phyloP scores from a whole-genome alignment of 1,284 basidiomycete genomes.

The Earliella scabrosa region DNA sequence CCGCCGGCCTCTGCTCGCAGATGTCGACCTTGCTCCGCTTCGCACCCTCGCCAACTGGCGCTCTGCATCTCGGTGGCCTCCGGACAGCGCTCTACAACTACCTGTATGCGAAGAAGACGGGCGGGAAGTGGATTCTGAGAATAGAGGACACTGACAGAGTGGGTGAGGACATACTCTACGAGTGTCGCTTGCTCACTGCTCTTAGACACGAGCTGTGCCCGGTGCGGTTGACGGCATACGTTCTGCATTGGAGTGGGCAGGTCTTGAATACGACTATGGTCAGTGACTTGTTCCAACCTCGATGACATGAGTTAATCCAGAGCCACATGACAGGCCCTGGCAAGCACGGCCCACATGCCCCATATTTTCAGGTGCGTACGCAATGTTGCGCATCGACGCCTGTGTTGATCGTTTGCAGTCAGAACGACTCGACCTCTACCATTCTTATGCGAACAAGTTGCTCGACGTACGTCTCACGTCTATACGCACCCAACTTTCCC shows the following conservation, averaged over 20 bases:
- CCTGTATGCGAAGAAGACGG: conserved; percentile 79
- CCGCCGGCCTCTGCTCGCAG: not conserved
- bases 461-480: conserved; percentile 59
- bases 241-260: conserved; percentile 88
- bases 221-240: conserved; percentile 86
- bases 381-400: not conserved
- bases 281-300: conserved; percentile 25
- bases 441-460: conserved; percentile 71
- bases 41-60: conserved; percentile 96
- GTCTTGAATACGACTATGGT: conserved; percentile 92
- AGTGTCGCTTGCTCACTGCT: not conserved
- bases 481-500: not conserved
- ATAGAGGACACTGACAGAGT: conserved; percentile 96
- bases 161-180: conserved; percentile 26
- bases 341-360: conserved; percentile 71
- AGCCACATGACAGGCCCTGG: conserved; percentile 84
- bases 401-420: conserved; percentile 56
- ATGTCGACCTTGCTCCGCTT: conserved; percentile 70
- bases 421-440: conserved; percentile 87
- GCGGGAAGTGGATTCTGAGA: conserved; percentile 89
- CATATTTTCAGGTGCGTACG: conserved; percentile 79
- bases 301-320: no score
- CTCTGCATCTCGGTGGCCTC: conserved; percentile 94
- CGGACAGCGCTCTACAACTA: conserved; percentile 96
- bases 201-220: conserved; percentile 77